phyloP scores from a whole-genome alignment of 345 rosid species.

The Euphorbia pulcherrima region DNA sequence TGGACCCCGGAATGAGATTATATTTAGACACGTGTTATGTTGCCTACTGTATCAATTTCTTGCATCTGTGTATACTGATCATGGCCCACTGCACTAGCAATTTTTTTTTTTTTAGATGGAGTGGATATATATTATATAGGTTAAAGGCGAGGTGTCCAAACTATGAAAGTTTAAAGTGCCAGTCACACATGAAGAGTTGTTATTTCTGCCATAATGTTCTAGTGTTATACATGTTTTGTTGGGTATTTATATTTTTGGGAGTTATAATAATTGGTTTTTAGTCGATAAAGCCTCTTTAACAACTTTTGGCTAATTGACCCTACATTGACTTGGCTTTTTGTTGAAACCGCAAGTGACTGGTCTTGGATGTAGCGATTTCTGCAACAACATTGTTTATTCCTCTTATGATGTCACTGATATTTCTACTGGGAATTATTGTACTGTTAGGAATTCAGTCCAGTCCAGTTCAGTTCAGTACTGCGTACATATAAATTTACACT shows the following conservation, averaged over 20 bases:
- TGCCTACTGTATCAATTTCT: constrained; percentile 1
- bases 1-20: not conserved
- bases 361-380: constrained; percentile 22
- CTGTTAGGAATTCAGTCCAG: too few species aligned
- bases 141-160: constrained; percentile 10
- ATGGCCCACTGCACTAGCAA: constrained; percentile 6
- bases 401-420: constrained; percentile 34
- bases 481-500: too few species aligned
- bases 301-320: not conserved
- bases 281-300: not conserved
- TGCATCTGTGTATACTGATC: constrained; percentile 10
- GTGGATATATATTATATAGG: constrained; percentile 1
- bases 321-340: constrained; percentile 3
- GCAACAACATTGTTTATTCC: constrained; percentile 24
- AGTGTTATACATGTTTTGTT: constrained; percentile 8
- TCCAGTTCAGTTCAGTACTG: too few species aligned
- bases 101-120: constrained; percentile 20
- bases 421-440: constrained; percentile 51
- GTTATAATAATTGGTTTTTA: constrained; percentile 4
- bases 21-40: not conserved
- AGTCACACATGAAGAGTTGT: constrained; percentile 14
- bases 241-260: constrained; percentile 18
- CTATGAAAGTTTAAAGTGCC: constrained; percentile 12
- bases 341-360: constrained; percentile 21
- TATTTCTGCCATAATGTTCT: not conserved